Evolutionary conservation across 108 stramenopile species (phyloP), one percentile per base, ranked within the genome.

Genomic region (Pseudonitzschia multiseries): DNA sequence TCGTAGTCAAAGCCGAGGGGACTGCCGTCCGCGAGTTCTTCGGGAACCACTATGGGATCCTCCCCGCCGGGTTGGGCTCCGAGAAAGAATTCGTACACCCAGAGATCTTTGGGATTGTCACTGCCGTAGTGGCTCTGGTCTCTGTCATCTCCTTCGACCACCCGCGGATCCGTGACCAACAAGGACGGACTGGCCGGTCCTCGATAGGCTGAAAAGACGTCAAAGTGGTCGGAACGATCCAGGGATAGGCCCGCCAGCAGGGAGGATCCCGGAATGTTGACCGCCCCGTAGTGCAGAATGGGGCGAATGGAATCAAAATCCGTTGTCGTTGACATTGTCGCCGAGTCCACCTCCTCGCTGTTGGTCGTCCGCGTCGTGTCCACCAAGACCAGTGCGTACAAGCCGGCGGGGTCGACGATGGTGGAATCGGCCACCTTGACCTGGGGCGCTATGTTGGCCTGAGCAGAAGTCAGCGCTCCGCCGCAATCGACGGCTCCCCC

Each of bases 401-500:
- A 10, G 10, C 10, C 54, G 1, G 1, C 54, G 24, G 54, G 22
- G 9, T 56, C 54, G 54, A 56, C 10, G 54, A 24, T 24, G 10
- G 54, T 8, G 13, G n/a, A 10, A 24, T 24, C 54, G 46, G 46
- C 46, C 54, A 26, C 54, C 54, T 22, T 9, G 5, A 56, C 26
- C 24, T 2, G 21, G 21, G 54, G 54, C 24, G 54, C 21, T 4
- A 56, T 56, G 54, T 22, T 20, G 2, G 54, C 54, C 54, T 56
- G 54, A 4, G 1, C 54, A 10, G 26, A 22, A 2, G 54, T 56
- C 24, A 56, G 54, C 26, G 54, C 21, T 12, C 54, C 54, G 54
- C 54, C 54, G 26, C 54, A 56, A 26, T 56, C 54, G 54, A 56
- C 54, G 22, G 54, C 13, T 56, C 54, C 54, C 54, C 54, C 24